Conservation (phyloP, 345 rosid genomes). For the Gynandropsis gynandra region DNA sequence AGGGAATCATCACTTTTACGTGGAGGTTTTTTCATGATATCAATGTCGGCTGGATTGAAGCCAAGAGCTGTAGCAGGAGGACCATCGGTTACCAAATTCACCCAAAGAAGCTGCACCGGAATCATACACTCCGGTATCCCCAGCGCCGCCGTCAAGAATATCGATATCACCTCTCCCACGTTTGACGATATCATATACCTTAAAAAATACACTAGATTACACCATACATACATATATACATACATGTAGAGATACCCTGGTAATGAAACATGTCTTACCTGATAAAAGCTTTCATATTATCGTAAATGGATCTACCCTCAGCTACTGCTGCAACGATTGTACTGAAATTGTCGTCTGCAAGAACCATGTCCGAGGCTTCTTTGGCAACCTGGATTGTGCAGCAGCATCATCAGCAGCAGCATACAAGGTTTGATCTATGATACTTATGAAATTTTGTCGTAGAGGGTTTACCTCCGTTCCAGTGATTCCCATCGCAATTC, state of each 20-base stretch:
- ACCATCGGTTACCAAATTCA: constrained; percentile 91
- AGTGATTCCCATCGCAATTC: constrained; percentile 94
- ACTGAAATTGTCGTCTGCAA: constrained; percentile 87
- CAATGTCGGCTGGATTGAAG: constrained; percentile 85
- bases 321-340: constrained; percentile 81
- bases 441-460: no score
- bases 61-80: constrained; percentile 98
- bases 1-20: constrained; percentile 74
- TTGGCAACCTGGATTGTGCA: constrained; percentile 64
- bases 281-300: constrained; percentile 92
- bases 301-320: constrained; percentile 87
- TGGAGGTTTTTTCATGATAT: constrained; percentile 77
- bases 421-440: neutral
- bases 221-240: neutral
- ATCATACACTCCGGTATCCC: constrained; percentile 92
- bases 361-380: constrained; percentile 96
- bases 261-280: constrained; percentile 32
- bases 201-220: neutral
- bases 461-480: constrained; percentile 74
- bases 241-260: neutral
- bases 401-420: neutral
- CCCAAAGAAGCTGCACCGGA: constrained; percentile 97
- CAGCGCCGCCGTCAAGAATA: constrained; percentile 78
- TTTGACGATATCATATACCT: constrained; percentile 98
- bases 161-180: constrained; percentile 88